phyloP scores from a whole-genome alignment of 1,284 basidiomycete genomes.

The Boletus semigastroideus region DNA sequence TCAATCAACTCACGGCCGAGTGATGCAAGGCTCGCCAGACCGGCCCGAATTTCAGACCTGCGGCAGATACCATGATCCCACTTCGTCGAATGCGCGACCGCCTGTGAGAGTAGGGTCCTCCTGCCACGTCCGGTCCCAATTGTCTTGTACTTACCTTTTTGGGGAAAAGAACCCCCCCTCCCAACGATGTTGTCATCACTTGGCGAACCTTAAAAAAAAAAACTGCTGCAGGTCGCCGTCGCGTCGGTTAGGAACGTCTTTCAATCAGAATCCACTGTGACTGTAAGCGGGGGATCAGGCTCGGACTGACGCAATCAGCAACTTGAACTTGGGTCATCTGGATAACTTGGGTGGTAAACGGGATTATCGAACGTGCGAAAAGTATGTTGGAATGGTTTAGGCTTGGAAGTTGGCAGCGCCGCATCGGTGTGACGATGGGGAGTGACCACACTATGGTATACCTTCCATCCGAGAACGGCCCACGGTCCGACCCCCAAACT shows the following conservation, averaged over 20 bases:
- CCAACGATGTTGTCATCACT: not conserved
- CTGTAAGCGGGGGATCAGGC: too few relatives aligned
- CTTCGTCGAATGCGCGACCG: too few relatives aligned
- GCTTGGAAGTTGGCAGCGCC: not conserved
- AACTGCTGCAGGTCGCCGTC: not conserved
- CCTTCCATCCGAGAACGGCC: not conserved
- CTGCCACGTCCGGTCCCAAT: not conserved
- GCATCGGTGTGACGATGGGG: not conserved
- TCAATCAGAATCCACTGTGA: not conserved
- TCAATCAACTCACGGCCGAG: too few relatives aligned
- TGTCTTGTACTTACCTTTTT: not conserved
- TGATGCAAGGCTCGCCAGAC: too few relatives aligned
- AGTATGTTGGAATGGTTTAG: not conserved
- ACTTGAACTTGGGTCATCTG: not conserved
- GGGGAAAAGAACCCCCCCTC: too few relatives aligned
- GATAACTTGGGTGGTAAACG: too few relatives aligned
- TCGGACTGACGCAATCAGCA: too few relatives aligned
- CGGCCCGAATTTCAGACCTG: too few relatives aligned
- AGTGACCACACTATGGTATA: not conserved
- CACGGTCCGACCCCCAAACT: not conserved
- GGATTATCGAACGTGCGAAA: not conserved
- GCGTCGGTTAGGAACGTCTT: not conserved
- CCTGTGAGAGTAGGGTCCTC: not conserved
- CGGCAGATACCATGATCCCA: too few relatives aligned
- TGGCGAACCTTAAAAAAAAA: not conserved